A percentile compares a stretch with the other conserved stretches of the same genome.
Evolutionary conservation across 768 basidiomycete species (phyloP).

Genomic region (Auricularia auricula-judae): DNA sequence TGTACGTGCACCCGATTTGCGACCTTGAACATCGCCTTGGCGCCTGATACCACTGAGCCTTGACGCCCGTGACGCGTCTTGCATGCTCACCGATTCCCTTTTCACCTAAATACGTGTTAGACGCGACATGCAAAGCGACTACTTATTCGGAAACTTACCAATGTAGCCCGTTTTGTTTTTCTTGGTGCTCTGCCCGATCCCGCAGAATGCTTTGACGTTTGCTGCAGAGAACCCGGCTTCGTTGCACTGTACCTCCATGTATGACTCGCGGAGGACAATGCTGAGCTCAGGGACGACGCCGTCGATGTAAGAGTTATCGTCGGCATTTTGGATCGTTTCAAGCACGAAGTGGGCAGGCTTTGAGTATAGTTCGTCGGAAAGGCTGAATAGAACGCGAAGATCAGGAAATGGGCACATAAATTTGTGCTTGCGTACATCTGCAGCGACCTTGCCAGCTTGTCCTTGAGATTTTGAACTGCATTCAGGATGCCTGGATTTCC

Average conservation of each 20-base stretch:
- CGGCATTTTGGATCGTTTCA: slow-evolving; percentile 19
- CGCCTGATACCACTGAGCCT: slow-evolving; percentile 6
- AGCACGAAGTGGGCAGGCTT: slow-evolving; percentile 18
- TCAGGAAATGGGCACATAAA: too few species aligned
- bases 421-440: background rate
- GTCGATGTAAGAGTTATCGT: slow-evolving; percentile 13
- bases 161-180: slow-evolving; percentile 7
- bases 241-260: slow-evolving; percentile 13
- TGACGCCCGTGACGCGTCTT: background rate
- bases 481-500: background rate
- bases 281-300: slow-evolving; percentile 8
- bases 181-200: slow-evolving; percentile 18
- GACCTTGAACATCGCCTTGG: slow-evolving; percentile 20
- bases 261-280: slow-evolving; percentile 7
- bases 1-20: slow-evolving; percentile 14
- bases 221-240: slow-evolving; percentile 13
- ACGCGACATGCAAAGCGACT: background rate
- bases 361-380: slow-evolving; percentile 16
- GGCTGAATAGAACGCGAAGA: slow-evolving; percentile 4
- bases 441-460: background rate
- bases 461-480: background rate
- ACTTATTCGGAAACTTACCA: slow-evolving; percentile 2
- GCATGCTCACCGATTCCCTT: slow-evolving; percentile 16
- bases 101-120: slow-evolving; percentile 11
- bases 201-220: slow-evolving; percentile 16